phyloP scores from a whole-genome alignment of 1,284 basidiomycete genomes.

The Trichosporon coremiiforme region DNA sequence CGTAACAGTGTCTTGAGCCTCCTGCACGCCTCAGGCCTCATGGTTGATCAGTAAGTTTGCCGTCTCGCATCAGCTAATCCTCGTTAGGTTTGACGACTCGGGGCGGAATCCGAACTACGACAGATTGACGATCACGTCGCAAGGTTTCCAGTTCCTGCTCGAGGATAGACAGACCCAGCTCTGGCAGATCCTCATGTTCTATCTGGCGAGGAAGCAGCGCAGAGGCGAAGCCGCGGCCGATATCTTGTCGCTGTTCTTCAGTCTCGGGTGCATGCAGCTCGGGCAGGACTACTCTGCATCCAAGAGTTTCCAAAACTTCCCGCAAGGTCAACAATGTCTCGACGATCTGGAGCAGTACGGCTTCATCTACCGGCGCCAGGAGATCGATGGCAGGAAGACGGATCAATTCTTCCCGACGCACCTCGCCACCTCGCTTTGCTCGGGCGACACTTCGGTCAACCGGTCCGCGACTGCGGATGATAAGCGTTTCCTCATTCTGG shows the following conservation, averaged over 20 bases:
- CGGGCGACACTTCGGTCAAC: constrained; percentile 64
- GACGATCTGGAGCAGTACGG: constrained; percentile 93
- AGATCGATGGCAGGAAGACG: constrained; percentile 24
- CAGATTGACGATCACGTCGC: constrained; percentile 79
- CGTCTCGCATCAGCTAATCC: too few relatives aligned
- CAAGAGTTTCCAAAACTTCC: constrained; percentile 69
- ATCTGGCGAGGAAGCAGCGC: constrained; percentile 65
- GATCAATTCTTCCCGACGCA: constrained; percentile 93
- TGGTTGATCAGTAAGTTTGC: constrained; percentile 61
- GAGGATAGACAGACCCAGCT: constrained; percentile 95
- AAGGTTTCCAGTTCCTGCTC: constrained; percentile 95
- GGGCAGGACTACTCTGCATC: constrained; percentile 92
- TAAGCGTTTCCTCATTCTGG: constrained; percentile 92
- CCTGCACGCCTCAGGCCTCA: constrained; percentile 81
- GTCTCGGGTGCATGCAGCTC: constrained; percentile 90
- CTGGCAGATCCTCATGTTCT: constrained; percentile 94
- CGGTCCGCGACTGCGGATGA: constrained; percentile 54
- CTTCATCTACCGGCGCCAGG: constrained; percentile 75
- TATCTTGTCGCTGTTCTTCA: constrained; percentile 91
- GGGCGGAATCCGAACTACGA: constrained; percentile 50
- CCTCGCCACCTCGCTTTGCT: constrained; percentile 85
- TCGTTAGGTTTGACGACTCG: constrained; percentile 28
- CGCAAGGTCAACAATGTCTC: constrained; percentile 62
- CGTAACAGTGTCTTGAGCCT: constrained; percentile 74
- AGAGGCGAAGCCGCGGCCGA: constrained; percentile 89